Percentiles rank a stretch among this genome's conserved stretches.
phyloP scores from a whole-genome alignment of 2,329 filamentous ascomycete genomes.

The Fusarium anguioides region DNA sequence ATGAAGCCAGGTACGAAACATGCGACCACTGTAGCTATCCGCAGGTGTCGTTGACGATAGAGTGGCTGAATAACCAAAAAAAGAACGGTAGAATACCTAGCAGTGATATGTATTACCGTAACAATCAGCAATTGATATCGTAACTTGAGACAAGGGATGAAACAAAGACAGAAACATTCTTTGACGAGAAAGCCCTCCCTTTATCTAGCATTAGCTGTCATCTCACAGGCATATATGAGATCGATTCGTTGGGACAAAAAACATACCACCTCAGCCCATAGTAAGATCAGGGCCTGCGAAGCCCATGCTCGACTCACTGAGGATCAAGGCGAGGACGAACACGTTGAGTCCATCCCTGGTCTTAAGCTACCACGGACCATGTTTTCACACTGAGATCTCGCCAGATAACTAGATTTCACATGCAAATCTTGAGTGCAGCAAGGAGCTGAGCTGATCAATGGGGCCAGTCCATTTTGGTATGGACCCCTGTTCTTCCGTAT shows the following conservation, averaged over 20 bases:
- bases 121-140: background rate
- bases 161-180: background rate
- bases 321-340: constrained; percentile 14
- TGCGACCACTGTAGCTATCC: background rate
- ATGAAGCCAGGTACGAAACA: background rate
- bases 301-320: background rate
- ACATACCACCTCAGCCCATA: constrained; percentile 37
- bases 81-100: no score
- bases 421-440: background rate
- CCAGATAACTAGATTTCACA: constrained; percentile 10
- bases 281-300: constrained; percentile 10
- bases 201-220: constrained; percentile 9
- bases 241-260: constrained; percentile 22
- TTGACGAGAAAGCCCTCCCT: background rate
- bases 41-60: background rate
- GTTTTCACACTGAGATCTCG: constrained; percentile 1
- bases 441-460: constrained; percentile 26
- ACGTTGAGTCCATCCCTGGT: constrained; percentile 1
- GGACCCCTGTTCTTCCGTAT: constrained; percentile 4
- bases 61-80: background rate
- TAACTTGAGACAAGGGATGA: background rate
- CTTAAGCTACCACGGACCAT: background rate
- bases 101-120: background rate
- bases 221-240: background rate
- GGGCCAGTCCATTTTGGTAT: constrained; percentile 4